phyloP scores from a whole-genome alignment of 306 rosid species.

The Phaseolus lunatus region DNA sequence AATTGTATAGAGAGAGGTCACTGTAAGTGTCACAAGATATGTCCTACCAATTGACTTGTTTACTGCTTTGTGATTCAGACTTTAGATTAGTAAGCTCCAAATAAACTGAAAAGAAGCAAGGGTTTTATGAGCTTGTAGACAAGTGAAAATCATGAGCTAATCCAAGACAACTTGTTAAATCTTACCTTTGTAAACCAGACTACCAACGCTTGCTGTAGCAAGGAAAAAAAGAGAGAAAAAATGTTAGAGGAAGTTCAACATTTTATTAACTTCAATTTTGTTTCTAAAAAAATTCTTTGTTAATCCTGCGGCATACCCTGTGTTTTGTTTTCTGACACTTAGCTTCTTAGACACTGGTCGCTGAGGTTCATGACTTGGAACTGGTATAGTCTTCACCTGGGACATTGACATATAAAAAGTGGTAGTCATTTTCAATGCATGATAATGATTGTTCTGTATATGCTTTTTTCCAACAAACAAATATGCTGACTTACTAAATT shows the following conservation, averaged over 20 bases:
- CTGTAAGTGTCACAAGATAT: not conserved
- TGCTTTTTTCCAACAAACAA: not conserved
- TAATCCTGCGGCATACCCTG: slow-evolving; percentile 53
- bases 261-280: slow-evolving; percentile 25
- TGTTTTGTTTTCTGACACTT: slow-evolving; percentile 41
- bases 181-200: slow-evolving; percentile 68
- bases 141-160: slow-evolving; percentile 6
- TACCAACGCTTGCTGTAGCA: slow-evolving; percentile 58
- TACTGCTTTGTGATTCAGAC: slow-evolving; percentile 2
- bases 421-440: not conserved
- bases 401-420: slow-evolving; percentile 38
- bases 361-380: slow-evolving; percentile 60
- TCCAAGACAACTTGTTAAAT: not conserved
- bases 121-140: slow-evolving; percentile 12
- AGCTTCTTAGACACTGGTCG: slow-evolving; percentile 51
- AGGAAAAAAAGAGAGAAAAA: not conserved
- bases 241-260: slow-evolving; percentile 35
- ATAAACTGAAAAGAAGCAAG: slow-evolving; percentile 42
- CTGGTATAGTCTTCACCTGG: slow-evolving; percentile 68
- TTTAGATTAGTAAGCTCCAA: slow-evolving; percentile 44
- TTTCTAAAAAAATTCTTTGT: not conserved
- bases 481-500: slow-evolving; percentile 60
- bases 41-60: not conserved
- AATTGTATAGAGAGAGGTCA: not conserved
- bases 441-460: not conserved